Base-by-base conservation (phyloP, 2,329 filamentous ascomycete genomes). In the Sporothrix dimorphospora region DNA sequence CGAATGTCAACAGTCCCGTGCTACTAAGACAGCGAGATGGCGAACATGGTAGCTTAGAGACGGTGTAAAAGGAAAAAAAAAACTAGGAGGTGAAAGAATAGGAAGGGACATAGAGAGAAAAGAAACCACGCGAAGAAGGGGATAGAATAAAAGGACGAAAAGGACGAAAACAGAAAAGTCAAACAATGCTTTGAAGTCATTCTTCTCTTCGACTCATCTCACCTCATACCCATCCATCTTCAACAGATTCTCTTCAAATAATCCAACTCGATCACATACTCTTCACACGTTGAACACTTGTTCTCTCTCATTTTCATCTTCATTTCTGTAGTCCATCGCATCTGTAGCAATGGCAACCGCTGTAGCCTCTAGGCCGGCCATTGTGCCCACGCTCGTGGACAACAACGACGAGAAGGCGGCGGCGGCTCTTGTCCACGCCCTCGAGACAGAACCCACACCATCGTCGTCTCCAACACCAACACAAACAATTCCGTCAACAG, bases 1-100 rank as follows among this genome's bases (percentile, higher is more conserved):
- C 30, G 16, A 30, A 75, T 75, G 70, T 73, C 74, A 74, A 70
- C 73, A 74, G 70, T 27, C 38, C 55, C 16, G 70, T 72, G 65
- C 61, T 40, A 66, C 70, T 63, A 45, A 45, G 38, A 45, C 63
- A 42, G 49, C 21, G 47, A 49, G 65, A 71, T 73, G 72, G 72
- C 72, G 72, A 68, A 27, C 45, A 55, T 12, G 24, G 38, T 34
- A 38, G 19, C 38, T 24, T 38, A 27, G 45, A 51, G 65, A 53
- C 65, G 65, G 34, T 42, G 34, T 30, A 40, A 34, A 14, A 53
- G 34, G 9, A 14, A n/a, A 8, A 9, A 45, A 16, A 63, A 34
- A 49, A 40, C 4, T 45, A 45, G 57, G n/a, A 1, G 6, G 27
- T 16, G 14, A 45, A 51, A 19, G 16, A 30, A 38, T 51, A 21